A percentile compares a stretch with the other conserved stretches of the same genome.
These are phyloP conservation scores for Paracamarosporium sp. DNA, from an alignment of 2,329 filamentous ascomycete species.

Conservation along the genomic window DNA sequence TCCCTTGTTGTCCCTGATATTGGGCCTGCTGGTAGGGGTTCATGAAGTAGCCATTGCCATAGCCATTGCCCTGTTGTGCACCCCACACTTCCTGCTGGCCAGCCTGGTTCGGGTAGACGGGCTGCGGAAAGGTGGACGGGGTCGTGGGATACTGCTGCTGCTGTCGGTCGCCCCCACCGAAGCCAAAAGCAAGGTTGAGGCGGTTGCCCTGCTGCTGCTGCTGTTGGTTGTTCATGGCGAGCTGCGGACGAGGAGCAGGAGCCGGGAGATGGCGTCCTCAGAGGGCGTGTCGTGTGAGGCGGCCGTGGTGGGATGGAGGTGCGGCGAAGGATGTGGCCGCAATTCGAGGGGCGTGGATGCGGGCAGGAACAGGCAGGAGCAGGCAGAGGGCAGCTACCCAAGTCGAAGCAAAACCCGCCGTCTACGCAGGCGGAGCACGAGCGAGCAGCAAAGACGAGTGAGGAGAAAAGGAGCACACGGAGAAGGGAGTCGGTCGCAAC, in stretches of 20 bases:
- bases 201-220: slow-evolving; percentile 51
- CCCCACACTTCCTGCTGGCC: slow-evolving; percentile 69
- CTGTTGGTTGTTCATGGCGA: slow-evolving; percentile 47
- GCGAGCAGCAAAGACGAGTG: slow-evolving; percentile 17
- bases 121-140: slow-evolving; percentile 94
- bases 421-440: neutral
- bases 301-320: slow-evolving; percentile 10
- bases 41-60: slow-evolving; percentile 58
- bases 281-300: slow-evolving; percentile 12
- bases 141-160: slow-evolving; percentile 66
- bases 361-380: slow-evolving; percentile 6
- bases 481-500: slow-evolving; percentile 20
- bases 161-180: slow-evolving; percentile 46
- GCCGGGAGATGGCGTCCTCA: slow-evolving; percentile 9
- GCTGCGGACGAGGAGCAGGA: slow-evolving; percentile 8
- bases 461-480: slow-evolving; percentile 23
- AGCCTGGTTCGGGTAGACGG: slow-evolving; percentile 70
- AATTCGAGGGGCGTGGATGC: slow-evolving; percentile 17
- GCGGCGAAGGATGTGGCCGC: slow-evolving; percentile 15
- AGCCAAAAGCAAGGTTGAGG: slow-evolving; percentile 61
- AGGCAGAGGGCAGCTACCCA: slow-evolving; percentile 3
- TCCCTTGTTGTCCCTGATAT: slow-evolving; percentile 58
- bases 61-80: slow-evolving; percentile 54
- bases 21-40: slow-evolving; percentile 54
- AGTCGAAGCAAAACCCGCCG: neutral